Evolutionary conservation across 441 rosid species (phyloP).

Genomic region (Adansonia rubrostipa): DNA sequence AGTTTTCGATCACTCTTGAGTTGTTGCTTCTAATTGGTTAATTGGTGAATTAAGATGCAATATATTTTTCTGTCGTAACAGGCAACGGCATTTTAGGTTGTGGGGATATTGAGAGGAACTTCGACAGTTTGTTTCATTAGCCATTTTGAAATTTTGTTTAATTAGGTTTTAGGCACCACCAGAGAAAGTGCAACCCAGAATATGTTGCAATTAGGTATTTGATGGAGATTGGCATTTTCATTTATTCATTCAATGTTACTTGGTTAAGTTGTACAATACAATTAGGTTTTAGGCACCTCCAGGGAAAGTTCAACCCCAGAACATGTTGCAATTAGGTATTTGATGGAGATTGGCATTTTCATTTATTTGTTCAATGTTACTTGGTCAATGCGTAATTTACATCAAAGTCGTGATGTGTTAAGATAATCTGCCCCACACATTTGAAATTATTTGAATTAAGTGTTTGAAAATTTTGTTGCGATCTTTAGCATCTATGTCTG

Average conservation of each 20-base stretch:
- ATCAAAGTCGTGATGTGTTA: not conserved
- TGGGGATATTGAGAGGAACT: not conserved
- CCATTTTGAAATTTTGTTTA: not conserved
- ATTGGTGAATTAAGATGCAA: not conserved
- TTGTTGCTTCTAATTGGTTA: not conserved
- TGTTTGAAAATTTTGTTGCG: not conserved
- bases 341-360: not conserved
- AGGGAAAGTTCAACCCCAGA: not conserved
- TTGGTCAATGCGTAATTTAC: not conserved
- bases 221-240: not conserved
- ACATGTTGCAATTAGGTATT: not conserved
- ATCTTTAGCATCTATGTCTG: not conserved
- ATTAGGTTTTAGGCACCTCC: not conserved
- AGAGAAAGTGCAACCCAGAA: not conserved
- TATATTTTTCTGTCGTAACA: not conserved
- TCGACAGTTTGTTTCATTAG: not conserved
- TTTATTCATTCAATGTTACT: not conserved
- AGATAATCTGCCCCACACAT: not conserved
- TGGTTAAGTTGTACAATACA: not conserved
- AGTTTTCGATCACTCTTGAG: slow-evolving; percentile 6
- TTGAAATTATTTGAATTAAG: not conserved
- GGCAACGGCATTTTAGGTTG: not conserved
- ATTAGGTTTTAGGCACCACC: not conserved
- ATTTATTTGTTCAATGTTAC: not conserved
- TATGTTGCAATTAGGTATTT: slow-evolving; percentile 3